These are phyloP conservation scores for Neurospora sp. DNA, from an alignment of 2,329 filamentous ascomycete genomes.

Conservation along the genomic window DNA sequence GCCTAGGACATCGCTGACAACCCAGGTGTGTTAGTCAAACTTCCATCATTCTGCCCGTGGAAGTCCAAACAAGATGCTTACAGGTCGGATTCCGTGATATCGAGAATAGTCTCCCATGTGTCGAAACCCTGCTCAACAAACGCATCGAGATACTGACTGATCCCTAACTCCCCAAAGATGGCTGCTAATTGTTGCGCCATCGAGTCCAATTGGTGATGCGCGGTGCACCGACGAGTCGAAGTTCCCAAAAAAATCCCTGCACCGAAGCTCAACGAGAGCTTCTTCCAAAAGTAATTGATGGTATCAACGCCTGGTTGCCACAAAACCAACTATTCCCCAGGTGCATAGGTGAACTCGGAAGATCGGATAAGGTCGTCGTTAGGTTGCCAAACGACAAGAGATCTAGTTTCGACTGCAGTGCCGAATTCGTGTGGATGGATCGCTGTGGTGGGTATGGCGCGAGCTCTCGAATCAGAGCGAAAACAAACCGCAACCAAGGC, in stretches of 20 bases:
- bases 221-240: neutral
- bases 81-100: slow-evolving; percentile 79
- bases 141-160: slow-evolving; percentile 63
- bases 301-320: neutral
- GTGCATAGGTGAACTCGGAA: neutral
- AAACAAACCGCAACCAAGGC: neutral
- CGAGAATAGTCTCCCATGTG: slow-evolving; percentile 71
- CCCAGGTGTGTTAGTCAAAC: slow-evolving; percentile 6
- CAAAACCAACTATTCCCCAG: neutral
- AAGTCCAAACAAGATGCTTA: slow-evolving; percentile 28
- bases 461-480: slow-evolving; percentile 12
- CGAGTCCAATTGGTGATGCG: slow-evolving; percentile 9
- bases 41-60: neutral
- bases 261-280: neutral
- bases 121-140: slow-evolving; percentile 77
- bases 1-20: slow-evolving; percentile 53
- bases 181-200: slow-evolving; percentile 56
- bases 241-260: neutral
- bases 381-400: neutral
- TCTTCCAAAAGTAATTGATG: neutral
- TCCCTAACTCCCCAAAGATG: slow-evolving; percentile 64
- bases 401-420: neutral
- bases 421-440: neutral
- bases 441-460: neutral
- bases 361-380: neutral